Percentiles rank a stretch among this genome's conserved stretches.
Conservation (phyloP, 306 rosid species). For the Cercis canadensis region DNA sequence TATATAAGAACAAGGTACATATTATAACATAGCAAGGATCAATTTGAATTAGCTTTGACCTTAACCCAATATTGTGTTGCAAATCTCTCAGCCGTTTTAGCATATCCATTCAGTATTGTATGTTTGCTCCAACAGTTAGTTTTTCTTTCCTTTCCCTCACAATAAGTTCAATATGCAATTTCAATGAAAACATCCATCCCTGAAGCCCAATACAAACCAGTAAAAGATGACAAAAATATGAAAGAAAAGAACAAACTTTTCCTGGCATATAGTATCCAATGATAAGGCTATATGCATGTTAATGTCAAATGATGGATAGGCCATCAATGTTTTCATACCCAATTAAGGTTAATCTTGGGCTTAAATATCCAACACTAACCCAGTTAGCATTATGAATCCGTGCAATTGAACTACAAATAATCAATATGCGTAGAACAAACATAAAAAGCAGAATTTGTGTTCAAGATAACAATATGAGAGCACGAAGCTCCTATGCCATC, state of each 20-base stretch:
- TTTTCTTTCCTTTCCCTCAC: background rate
- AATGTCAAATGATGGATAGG: background rate
- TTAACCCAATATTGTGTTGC: background rate
- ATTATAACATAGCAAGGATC: slow-evolving; percentile 10
- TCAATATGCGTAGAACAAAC: background rate
- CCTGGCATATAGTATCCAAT: background rate
- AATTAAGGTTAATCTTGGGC: background rate
- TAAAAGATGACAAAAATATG: too few species aligned
- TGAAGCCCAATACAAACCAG: too few species aligned
- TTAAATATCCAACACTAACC: too few species aligned
- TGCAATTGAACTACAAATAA: background rate
- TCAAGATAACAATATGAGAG: background rate
- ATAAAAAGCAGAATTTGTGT: background rate
- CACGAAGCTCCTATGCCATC: background rate
- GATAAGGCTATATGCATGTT: background rate
- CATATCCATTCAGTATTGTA: background rate
- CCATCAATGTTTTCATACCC: background rate
- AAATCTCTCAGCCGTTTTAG: background rate
- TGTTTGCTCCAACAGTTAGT: background rate
- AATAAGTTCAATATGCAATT: background rate
- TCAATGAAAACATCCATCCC: background rate
- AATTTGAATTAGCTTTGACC: slow-evolving; percentile 1
- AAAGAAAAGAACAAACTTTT: too few species aligned
- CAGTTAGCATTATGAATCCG: too few species aligned
- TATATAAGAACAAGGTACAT: background rate